A percentile compares a stretch with the other conserved stretches of the same genome.
These are phyloP conservation scores for Leucosporidium scottii DNA, from an alignment of 768 basidiomycete species.

Conservation along the genomic window DNA sequence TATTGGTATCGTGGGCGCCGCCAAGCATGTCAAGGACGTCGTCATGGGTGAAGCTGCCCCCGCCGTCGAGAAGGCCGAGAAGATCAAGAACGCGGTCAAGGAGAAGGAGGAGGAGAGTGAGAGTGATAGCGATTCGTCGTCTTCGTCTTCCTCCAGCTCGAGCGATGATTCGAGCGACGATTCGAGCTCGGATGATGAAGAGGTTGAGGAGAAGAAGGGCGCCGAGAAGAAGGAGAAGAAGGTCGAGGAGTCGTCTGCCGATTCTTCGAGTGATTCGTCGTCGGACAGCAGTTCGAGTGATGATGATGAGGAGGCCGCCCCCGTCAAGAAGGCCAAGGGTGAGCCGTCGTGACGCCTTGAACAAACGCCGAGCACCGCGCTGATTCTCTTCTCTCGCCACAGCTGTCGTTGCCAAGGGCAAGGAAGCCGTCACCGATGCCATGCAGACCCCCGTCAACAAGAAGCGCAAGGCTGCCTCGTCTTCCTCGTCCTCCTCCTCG, in stretches of 20 bases:
- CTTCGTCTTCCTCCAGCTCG: neutral
- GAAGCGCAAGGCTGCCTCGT: constrained; percentile 39
- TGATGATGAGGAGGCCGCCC: constrained; percentile 1
- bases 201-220: constrained; percentile 1
- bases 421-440: constrained; percentile 13
- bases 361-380: too few species aligned
- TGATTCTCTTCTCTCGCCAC: neutral
- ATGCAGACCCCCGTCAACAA: constrained; percentile 16
- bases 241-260: neutral
- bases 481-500: constrained; percentile 25
- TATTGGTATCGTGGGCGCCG: neutral
- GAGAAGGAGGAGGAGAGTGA: constrained; percentile 9
- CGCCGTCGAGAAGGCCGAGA: neutral
- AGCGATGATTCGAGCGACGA: neutral
- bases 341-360: too few species aligned
- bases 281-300: neutral
- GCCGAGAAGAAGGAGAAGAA: constrained; percentile 13
- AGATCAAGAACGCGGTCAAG: constrained; percentile 4
- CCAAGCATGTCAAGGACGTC: constrained; percentile 16
- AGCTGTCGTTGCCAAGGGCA: constrained; percentile 13
- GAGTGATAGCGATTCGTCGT: neutral
- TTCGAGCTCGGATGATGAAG: neutral
- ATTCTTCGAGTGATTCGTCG: neutral
- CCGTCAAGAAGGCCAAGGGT: neutral
- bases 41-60: constrained; percentile 21